Evolutionary conservation across 345 rosid genomes (phyloP).

Genomic region (Draba incana): DNA sequence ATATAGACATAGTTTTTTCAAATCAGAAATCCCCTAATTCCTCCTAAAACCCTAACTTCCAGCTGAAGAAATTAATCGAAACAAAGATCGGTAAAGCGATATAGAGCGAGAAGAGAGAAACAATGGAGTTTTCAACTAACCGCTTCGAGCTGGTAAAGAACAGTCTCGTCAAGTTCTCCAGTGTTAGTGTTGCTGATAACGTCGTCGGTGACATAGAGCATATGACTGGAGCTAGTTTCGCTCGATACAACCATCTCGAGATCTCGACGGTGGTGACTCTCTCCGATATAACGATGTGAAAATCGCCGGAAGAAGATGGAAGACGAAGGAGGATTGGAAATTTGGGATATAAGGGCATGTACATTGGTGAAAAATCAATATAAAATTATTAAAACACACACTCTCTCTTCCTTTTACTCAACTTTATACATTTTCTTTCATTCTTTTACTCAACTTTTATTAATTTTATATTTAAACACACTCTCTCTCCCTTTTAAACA

Average conservation of each 20-base stretch:
- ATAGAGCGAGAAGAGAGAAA: no score
- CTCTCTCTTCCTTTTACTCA: no score
- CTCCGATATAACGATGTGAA: not conserved
- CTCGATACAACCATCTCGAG: constrained; percentile 14
- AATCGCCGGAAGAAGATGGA: no score
- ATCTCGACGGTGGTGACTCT: not conserved
- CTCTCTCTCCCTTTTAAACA: no score
- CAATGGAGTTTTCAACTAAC: constrained; percentile 15
- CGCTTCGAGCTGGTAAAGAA: constrained; percentile 25
- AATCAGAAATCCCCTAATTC: not conserved
- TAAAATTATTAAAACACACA: no score
- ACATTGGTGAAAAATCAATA: no score
- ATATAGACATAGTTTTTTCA: not conserved
- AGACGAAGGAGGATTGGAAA: not conserved
- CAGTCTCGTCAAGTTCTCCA: constrained; percentile 29
- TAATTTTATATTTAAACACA: no score
- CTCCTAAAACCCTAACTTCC: constrained; percentile 13
- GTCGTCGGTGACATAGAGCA: constrained; percentile 6
- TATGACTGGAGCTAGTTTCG: not conserved
- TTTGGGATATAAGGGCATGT: constrained; percentile 12
- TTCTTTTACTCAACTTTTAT: no score
- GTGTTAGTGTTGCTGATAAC: constrained; percentile 18
- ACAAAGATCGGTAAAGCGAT: no score
- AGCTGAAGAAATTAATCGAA: not conserved
- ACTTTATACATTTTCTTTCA: no score